Conservation (phyloP, 2,329 filamentous ascomycete species). For the Cryphonectria nitschkei region DNA sequence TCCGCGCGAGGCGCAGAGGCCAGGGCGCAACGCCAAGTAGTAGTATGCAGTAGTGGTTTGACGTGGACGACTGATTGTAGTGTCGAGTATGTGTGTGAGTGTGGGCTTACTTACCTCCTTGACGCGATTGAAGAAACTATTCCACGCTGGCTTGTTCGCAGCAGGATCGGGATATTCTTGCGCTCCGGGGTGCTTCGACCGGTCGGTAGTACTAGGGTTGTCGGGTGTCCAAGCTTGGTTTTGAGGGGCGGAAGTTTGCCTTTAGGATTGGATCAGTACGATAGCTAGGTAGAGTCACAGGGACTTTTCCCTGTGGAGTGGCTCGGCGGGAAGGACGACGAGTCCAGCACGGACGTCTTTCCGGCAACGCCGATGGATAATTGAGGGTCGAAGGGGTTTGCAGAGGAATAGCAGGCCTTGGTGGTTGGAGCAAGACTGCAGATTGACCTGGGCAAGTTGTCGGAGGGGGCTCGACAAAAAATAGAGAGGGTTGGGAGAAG, state of each 20-base stretch:
- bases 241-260: slow-evolving; percentile 37
- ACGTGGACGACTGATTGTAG: neutral
- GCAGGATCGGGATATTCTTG: slow-evolving; percentile 31
- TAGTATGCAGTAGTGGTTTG: slow-evolving; percentile 17
- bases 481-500: slow-evolving; percentile 23
- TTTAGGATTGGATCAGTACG: slow-evolving; percentile 22
- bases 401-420: slow-evolving; percentile 30
- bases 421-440: slow-evolving; percentile 25
- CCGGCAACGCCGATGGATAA: slow-evolving; percentile 12
- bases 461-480: slow-evolving; percentile 29
- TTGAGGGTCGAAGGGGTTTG: neutral
- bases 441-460: slow-evolving; percentile 6
- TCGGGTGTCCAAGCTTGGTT: slow-evolving; percentile 36
- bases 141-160: slow-evolving; percentile 20
- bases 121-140: slow-evolving; percentile 31
- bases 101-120: slow-evolving; percentile 37
- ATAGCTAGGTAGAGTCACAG: slow-evolving; percentile 12
- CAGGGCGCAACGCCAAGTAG: slow-evolving; percentile 15
- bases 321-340: slow-evolving; percentile 13
- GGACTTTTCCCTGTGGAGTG: neutral
- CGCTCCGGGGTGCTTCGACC: slow-evolving; percentile 34
- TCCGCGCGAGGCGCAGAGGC: slow-evolving; percentile 23
- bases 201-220: slow-evolving; percentile 36
- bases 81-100: slow-evolving; percentile 1
- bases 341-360: slow-evolving; percentile 16